These are phyloP conservation scores for Takashimella koratensis DNA, from an alignment of 1,284 basidiomycete genomes.

Conservation along the genomic window DNA sequence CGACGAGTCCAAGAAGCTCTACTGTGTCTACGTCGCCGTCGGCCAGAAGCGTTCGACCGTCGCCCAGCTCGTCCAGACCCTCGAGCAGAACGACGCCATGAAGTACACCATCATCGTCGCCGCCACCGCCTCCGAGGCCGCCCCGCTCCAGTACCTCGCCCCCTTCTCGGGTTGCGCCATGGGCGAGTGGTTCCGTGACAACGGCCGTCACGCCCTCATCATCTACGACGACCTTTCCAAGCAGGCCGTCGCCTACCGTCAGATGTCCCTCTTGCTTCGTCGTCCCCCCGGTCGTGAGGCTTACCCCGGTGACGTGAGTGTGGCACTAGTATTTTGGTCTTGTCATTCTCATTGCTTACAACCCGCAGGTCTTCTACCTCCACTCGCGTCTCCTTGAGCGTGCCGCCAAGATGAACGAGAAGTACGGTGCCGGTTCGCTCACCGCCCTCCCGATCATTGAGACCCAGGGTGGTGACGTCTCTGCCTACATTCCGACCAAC, in stretches of 20 bases:
- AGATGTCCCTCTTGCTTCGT: constrained; percentile 99
- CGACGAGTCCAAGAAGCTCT: constrained; percentile 96
- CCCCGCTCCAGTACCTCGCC: constrained; percentile 97
- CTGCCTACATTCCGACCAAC: constrained; percentile 79
- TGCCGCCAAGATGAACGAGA: constrained; percentile 99
- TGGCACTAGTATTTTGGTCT: not conserved
- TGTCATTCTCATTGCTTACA: not conserved
- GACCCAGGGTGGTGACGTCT: constrained; percentile 99
- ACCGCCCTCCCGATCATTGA: constrained; percentile 99
- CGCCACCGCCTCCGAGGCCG: constrained; percentile 97
- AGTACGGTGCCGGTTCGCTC: constrained; percentile 94
- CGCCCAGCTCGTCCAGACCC: constrained; percentile 97
- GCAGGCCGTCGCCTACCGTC: constrained; percentile 99
- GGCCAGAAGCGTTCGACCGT: constrained; percentile 99
- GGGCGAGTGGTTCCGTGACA: constrained; percentile 99
- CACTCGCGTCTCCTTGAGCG: constrained; percentile 99
- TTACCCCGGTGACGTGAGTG: constrained; percentile 82
- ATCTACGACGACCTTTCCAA: constrained; percentile 99
- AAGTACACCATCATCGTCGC: constrained; percentile 99
- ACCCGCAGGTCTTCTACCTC: constrained; percentile 81
- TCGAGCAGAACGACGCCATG: constrained; percentile 99
- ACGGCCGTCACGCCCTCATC: constrained; percentile 92
- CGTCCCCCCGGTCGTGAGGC: constrained; percentile 99
- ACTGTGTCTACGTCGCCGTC: constrained; percentile 99
- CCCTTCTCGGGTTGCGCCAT: constrained; percentile 99